Evolutionary conservation across 768 basidiomycete genomes (phyloP).

Genomic region (Lentinula boryana): DNA sequence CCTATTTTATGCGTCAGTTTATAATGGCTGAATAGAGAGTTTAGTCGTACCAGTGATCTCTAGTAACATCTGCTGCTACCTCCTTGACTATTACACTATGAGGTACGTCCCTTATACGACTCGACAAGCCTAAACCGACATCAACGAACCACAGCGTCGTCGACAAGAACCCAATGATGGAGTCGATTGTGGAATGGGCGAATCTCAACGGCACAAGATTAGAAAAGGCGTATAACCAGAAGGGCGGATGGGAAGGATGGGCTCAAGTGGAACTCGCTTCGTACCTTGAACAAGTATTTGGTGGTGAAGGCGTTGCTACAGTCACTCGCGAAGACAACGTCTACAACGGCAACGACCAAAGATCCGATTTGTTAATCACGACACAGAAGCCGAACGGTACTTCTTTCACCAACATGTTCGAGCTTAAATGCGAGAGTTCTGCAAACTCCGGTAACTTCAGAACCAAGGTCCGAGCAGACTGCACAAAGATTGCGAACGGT

Average conservation of each 20-base stretch:
- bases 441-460: neutral
- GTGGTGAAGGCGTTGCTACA: neutral
- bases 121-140: neutral
- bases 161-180: neutral
- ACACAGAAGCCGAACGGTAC: neutral
- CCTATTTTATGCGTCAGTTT: neutral
- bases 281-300: neutral
- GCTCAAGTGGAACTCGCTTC: neutral
- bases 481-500: neutral
- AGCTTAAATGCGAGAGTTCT: neutral
- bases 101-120: neutral
- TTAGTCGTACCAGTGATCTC: neutral
- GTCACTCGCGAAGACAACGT: neutral
- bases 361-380: neutral
- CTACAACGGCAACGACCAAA: neutral
- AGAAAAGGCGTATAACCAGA: neutral
- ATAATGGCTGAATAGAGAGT: neutral
- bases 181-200: neutral
- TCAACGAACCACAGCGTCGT: neutral
- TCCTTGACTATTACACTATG: neutral
- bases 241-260: slow-evolving; percentile 7
- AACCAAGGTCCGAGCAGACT: neutral
- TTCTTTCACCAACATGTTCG: neutral
- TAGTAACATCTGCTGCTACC: neutral
- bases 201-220: neutral